Evolutionary conservation across 164 flowering plant genomes (phyloP), one percentile per base, ranked within the genome.

Genomic region (Magnolia sinica): DNA sequence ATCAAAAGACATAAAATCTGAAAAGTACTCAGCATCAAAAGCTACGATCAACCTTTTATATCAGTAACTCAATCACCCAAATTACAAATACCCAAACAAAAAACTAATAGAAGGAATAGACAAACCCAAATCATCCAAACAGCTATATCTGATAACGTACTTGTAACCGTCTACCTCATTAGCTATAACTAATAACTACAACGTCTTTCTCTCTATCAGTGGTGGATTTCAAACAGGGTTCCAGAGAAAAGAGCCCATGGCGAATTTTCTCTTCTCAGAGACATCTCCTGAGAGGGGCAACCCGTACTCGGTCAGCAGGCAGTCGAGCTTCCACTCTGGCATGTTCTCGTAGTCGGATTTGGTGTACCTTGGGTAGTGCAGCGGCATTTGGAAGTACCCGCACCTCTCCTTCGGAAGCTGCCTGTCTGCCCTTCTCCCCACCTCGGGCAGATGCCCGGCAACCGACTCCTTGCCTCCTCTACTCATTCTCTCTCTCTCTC

Each of bases 171-270:
- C 45, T 37, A 37, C 45, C 3, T 37, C 45, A 37, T 37, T 37
- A 37, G 45, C 45, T 37, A 37, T 37, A 37, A 37, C 45, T 1
- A 37, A 1, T 37, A 37, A 37, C 45, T 37, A 2, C 45, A 4
- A 37, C 45, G 4, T 37, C 7, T 37, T 4, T 37, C 45, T 37
- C 45, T 37, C 0, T 37, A 55, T 55, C 16, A 55, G 18, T 55
- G 61, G 18, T 55, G 61, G 18, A 55, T 8, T 55, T 55, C 4
- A 11, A 55, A 55, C 2, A 11, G 16, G 18, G 14, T 55, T 55
- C 86, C 86, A 84, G 13, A 84, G 59, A 76, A 85, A 85, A 64
- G 88, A 86, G 50, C 88, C 88, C 82, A 84, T 86, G 81, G 85
- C 85, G 29, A 82, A 86, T 76, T 79, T 79, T 73, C 85, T 79